These are phyloP conservation scores for Botrytis aclada DNA, from an alignment of 2,329 filamentous ascomycete genomes.

Conservation along the genomic window DNA sequence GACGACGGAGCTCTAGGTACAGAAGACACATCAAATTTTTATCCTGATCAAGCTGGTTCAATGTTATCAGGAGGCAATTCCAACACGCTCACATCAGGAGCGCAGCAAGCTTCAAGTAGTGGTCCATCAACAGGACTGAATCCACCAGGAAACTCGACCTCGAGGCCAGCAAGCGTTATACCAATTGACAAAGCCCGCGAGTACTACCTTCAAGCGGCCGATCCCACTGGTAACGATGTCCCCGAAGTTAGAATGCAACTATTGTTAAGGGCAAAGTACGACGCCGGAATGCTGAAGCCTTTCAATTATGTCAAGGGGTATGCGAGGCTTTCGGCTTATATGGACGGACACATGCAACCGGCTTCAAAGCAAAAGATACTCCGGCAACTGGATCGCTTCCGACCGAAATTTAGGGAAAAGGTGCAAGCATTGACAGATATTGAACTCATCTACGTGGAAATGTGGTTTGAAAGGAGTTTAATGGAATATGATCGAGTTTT, in stretches of 20 bases:
- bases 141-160: constrained; percentile 53
- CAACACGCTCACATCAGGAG: constrained; percentile 38
- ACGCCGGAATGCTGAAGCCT: constrained; percentile 88
- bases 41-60: constrained; percentile 52
- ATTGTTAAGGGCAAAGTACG: constrained; percentile 90
- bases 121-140: constrained; percentile 29
- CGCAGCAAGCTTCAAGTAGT: constrained; percentile 36
- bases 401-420: constrained; percentile 93
- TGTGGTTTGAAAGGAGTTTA: constrained; percentile 96
- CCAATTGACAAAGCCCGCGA: constrained; percentile 66
- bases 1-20: constrained; percentile 75
- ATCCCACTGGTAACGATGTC: constrained; percentile 80
- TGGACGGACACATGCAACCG: constrained; percentile 82
- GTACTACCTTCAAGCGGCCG: constrained; percentile 95
- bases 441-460: constrained; percentile 91
- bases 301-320: constrained; percentile 99
- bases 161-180: constrained; percentile 58
- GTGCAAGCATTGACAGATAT: constrained; percentile 90
- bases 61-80: constrained; percentile 49
- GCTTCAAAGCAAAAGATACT: constrained; percentile 86
- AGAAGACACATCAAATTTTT: constrained; percentile 62
- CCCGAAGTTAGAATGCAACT: constrained; percentile 95
- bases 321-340: constrained; percentile 81
- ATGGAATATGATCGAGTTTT: constrained; percentile 99
- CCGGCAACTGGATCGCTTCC: constrained; percentile 85